Base-by-base conservation (phyloP, 1,139 yeast genomes). In the Yamadazyma pseudoaaseri region DNA sequence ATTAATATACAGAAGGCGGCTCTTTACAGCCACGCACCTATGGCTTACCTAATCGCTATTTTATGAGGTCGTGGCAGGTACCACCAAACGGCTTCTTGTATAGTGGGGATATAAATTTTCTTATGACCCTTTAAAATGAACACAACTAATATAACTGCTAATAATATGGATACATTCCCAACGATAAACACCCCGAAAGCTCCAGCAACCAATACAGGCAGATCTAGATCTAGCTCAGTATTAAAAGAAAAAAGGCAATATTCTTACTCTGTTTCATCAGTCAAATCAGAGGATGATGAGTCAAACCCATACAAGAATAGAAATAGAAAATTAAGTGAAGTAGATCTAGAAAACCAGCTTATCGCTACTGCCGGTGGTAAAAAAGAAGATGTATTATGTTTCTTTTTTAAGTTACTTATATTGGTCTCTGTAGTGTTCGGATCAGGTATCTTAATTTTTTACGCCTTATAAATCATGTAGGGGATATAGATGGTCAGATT, bases 321-420 rank as follows among this genome's bases (percentile, higher is more conserved):
- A 26, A 38, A 39, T 29, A 30, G 42, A 22, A 48, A 48, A 29
- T 46, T 54, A 44, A 64, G 61, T 34, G 58, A 58, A 27, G 48
- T 53, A 3, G 72, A 65, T 30, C 51, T 65, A 39, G 72, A 65
- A 38, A 62, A 62, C 26, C 71, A 65, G 45, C 42, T 65, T 33
- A 64, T 63, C 23, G 44, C 58, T 16, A 61, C 65, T 16, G 71
- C 71, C 3, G 71, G 71, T 7, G 70, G 71, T 5, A 60, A 52
- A 33, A 50, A 58, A 27, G 67, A 64, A 33, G 49, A 60, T 34
- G 65, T 65, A 15, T 47, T 51, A 31, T 55, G 62, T 23, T 65
- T 63, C 37, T 48, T 62, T 17, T 44, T 59, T 29, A 65, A 65
- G 47, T 45, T 65, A 24, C 15, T 55, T 4, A 46, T 65, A 14